A percentile compares a stretch with the other conserved stretches of the same genome.
phyloP scores from a whole-genome alignment of 2,329 filamentous ascomycete species.

The Beauveria caledonica region DNA sequence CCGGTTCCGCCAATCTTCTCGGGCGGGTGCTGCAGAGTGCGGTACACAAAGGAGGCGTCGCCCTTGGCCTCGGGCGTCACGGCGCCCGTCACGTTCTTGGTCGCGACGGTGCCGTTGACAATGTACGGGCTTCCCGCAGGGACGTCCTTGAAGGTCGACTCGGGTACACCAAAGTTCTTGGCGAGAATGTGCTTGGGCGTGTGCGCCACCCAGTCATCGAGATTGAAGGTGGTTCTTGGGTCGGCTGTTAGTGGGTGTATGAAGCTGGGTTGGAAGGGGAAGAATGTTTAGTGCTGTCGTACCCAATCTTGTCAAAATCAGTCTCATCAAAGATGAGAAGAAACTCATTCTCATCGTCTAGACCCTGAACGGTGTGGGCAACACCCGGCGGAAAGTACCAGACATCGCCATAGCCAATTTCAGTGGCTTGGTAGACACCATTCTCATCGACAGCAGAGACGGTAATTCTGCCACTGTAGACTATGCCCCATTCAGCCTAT shows the following conservation, averaged over 20 bases:
- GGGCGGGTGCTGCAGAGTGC: slow-evolving; percentile 45
- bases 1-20: slow-evolving; percentile 53
- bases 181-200: slow-evolving; percentile 55
- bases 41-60: slow-evolving; percentile 55
- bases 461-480: slow-evolving; percentile 49
- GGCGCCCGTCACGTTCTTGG: slow-evolving; percentile 26
- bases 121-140: slow-evolving; percentile 55
- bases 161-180: slow-evolving; percentile 59
- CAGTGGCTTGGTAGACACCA: slow-evolving; percentile 46
- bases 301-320: slow-evolving; percentile 56
- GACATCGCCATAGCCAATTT: slow-evolving; percentile 52
- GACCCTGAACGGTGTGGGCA: slow-evolving; percentile 55
- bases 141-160: slow-evolving; percentile 50
- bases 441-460: slow-evolving; percentile 55
- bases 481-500: slow-evolving; percentile 58
- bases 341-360: slow-evolving; percentile 60
- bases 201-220: slow-evolving; percentile 62
- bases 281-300: slow-evolving; percentile 14
- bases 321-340: slow-evolving; percentile 59
- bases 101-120: slow-evolving; percentile 44
- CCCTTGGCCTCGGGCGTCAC: slow-evolving; percentile 42
- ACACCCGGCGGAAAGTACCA: slow-evolving; percentile 63
- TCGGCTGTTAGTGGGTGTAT: slow-evolving; percentile 1
- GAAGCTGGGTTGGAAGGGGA: not conserved
- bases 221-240: slow-evolving; percentile 57